phyloP scores from a whole-genome alignment of 2,329 filamentous ascomycete genomes.

The Fusarium heterosporum region DNA sequence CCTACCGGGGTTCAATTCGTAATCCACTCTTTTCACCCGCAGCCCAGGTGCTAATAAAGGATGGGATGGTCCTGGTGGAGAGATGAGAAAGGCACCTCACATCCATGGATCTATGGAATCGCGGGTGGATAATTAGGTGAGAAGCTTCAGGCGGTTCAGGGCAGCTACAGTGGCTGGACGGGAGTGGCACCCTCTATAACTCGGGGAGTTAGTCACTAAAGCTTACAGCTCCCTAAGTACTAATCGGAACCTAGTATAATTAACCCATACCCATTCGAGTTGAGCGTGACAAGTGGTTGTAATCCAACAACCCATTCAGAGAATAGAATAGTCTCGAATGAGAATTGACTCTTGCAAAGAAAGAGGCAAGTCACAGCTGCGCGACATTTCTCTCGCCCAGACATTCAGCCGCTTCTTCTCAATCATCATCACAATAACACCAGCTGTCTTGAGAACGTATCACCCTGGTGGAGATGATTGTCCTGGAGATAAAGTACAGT shows the following conservation, averaged over 20 bases:
- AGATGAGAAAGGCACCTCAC: neutral
- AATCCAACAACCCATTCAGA: conserved; percentile 18
- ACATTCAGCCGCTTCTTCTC: conserved; percentile 1
- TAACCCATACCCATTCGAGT: neutral
- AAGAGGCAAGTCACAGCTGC: conserved; percentile 4
- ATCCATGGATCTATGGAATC: too few species aligned
- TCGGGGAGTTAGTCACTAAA: neutral
- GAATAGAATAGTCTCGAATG: conserved; percentile 25
- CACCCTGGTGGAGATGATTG: conserved; percentile 31
- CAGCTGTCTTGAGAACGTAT: conserved; percentile 22
- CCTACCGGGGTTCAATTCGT: conserved; percentile 9
- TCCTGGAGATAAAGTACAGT: conserved; percentile 34
- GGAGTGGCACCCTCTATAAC: conserved; percentile 10
- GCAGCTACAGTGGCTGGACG: conserved; percentile 7
- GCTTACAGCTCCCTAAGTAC: neutral
- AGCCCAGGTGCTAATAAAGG: conserved; percentile 18
- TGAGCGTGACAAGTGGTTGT: conserved; percentile 33
- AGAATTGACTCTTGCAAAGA: conserved; percentile 10
- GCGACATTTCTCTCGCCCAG: conserved; percentile 6
- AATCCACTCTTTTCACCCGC: conserved; percentile 5
- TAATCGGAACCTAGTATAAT: too few species aligned
- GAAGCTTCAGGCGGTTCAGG: neutral
- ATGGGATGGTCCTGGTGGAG: conserved; percentile 27
- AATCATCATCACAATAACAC: conserved; percentile 16
- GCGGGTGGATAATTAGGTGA: too few species aligned